A percentile compares a stretch with the other conserved stretches of the same genome.
Evolutionary conservation across 2,329 filamentous ascomycete species (phyloP).

Genomic region (Neopestalotiopsis sp.): DNA sequence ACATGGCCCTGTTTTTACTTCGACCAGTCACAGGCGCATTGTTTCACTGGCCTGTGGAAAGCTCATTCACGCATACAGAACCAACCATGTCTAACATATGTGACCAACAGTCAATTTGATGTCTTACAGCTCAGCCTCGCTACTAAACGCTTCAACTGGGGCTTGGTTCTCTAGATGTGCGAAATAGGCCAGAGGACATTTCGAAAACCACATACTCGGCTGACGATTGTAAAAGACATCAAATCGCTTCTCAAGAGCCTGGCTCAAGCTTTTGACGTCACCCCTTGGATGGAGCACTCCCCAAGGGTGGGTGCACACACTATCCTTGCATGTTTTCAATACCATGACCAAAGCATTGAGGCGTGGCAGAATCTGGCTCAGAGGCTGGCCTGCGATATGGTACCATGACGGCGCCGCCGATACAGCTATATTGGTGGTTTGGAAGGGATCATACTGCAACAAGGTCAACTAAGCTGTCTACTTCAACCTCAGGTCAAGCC

Average conservation of each 20-base stretch:
- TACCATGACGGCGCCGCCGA: slow-evolving; percentile 23
- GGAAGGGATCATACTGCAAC: slow-evolving; percentile 54
- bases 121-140: background rate
- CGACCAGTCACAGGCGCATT: too few species aligned
- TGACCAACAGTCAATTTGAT: too few species aligned
- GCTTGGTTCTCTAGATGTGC: background rate
- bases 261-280: slow-evolving; percentile 53
- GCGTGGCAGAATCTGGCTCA: slow-evolving; percentile 44
- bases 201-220: slow-evolving; percentile 25
- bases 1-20: too few species aligned
- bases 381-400: slow-evolving; percentile 33
- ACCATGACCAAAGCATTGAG: slow-evolving; percentile 66
- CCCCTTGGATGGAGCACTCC: slow-evolving; percentile 58
- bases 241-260: slow-evolving; percentile 54
- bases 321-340: slow-evolving; percentile 64
- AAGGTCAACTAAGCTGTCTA: background rate
- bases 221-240: slow-evolving; percentile 57
- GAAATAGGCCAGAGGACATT: slow-evolving; percentile 2
- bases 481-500: background rate
- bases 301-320: slow-evolving; percentile 62
- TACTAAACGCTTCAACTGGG: background rate
- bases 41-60: too few species aligned
- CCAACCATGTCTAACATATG: too few species aligned
- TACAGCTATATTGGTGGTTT: slow-evolving; percentile 53
- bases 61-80: too few species aligned